These are phyloP conservation scores for Xerocomus amazonicus DNA, from an alignment of 1,284 basidiomycete species.

Conservation along the genomic window DNA sequence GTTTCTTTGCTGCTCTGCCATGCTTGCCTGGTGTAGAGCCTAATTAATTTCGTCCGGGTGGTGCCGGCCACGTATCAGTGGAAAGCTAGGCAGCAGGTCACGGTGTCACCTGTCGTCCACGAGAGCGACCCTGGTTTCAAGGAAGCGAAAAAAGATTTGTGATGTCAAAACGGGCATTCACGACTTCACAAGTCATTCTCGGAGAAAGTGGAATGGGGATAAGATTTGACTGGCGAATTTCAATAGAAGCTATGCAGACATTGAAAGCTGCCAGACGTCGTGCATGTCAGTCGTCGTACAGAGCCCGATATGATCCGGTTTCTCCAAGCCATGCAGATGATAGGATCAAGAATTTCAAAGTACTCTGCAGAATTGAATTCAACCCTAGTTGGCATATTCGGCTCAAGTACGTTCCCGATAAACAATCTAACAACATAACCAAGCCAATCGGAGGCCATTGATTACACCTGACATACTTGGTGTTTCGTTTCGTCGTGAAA, in stretches of 20 bases:
- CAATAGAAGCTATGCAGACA: not conserved
- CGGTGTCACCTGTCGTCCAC: no score
- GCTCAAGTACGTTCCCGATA: not conserved
- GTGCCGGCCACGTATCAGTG: constrained; percentile 3
- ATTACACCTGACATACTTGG: not conserved
- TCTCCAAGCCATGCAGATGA: constrained; percentile 1
- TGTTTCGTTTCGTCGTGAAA: not conserved
- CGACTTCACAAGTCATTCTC: not conserved
- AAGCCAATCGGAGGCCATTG: not conserved
- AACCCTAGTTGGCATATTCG: no score
- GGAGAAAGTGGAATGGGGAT: not conserved
- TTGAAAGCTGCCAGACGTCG: constrained; percentile 1
- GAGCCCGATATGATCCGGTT: not conserved
- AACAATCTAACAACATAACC: constrained; percentile 1
- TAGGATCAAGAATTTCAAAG: not conserved
- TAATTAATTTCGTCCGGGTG: constrained; percentile 5
- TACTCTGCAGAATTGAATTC: not conserved
- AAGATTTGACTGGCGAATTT: constrained; percentile 1
- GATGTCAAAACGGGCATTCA: constrained; percentile 7
- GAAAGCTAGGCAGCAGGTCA: not conserved
- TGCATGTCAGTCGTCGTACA: not conserved
- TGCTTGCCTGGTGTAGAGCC: not conserved
- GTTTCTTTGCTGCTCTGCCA: not conserved
- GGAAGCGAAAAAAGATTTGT: not conserved
- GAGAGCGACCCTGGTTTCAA: constrained; percentile 10